These are phyloP conservation scores for Irpex rosettiformis DNA, from an alignment of 1,284 basidiomycete species.

Conservation along the genomic window DNA sequence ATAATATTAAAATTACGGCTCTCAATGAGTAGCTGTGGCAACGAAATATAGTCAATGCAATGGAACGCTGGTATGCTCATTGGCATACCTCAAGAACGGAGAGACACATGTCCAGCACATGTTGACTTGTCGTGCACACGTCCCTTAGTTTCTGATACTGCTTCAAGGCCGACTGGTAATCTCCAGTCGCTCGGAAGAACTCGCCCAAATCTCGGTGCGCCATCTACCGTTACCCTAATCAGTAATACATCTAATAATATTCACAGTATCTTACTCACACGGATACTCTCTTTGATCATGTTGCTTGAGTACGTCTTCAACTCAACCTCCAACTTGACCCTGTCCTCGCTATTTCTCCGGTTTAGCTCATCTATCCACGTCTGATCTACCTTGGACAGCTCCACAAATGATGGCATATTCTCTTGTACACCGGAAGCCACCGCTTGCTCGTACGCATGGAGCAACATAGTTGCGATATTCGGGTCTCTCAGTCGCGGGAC, in stretches of 20 bases:
- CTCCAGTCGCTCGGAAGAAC: slow-evolving; percentile 68
- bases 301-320: slow-evolving; percentile 88
- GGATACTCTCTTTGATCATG: slow-evolving; percentile 92
- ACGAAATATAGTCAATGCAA: neutral
- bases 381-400: slow-evolving; percentile 47
- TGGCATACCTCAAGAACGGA: slow-evolving; percentile 67
- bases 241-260: neutral
- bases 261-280: slow-evolving; percentile 45
- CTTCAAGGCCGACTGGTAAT: slow-evolving; percentile 65
- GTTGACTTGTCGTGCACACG: slow-evolving; percentile 80
- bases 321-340: slow-evolving; percentile 79
- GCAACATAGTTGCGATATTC: slow-evolving; percentile 50
- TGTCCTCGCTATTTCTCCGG: slow-evolving; percentile 60
- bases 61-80: neutral
- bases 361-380: slow-evolving; percentile 66
- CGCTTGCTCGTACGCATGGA: slow-evolving; percentile 56
- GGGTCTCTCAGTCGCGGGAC: slow-evolving; percentile 63
- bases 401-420: slow-evolving; percentile 40
- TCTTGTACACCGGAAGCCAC: slow-evolving; percentile 36
- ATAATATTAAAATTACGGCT: slow-evolving; percentile 82
- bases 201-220: slow-evolving; percentile 82
- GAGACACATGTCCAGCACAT: slow-evolving; percentile 84
- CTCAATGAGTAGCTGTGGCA: slow-evolving; percentile 73
- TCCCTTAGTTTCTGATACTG: slow-evolving; percentile 84
- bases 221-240: slow-evolving; percentile 40